A percentile compares a stretch with the other conserved stretches of the same genome.
phyloP scores from a whole-genome alignment of 352 stramenopile species.

The Pelagophyceae sp. region DNA sequence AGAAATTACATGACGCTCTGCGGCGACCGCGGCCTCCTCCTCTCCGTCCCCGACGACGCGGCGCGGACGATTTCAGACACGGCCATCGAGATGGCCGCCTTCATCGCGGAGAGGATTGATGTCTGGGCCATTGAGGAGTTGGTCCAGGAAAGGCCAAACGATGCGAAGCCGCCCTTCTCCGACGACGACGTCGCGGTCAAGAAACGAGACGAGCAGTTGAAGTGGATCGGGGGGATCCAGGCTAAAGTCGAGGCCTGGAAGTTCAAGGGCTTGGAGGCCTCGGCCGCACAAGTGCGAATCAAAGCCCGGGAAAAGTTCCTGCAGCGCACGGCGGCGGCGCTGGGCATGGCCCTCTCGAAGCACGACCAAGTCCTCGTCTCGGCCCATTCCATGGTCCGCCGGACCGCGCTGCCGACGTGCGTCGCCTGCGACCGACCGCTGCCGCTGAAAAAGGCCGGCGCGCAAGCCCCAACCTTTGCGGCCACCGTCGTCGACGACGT shows the following conservation, averaged over 20 bases:
- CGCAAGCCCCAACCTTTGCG: no score
- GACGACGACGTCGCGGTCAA: neutral
- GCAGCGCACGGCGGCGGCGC: neutral
- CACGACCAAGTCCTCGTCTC: slow-evolving; percentile 29
- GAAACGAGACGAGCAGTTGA: neutral
- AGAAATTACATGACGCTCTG: neutral
- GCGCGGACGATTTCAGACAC: neutral
- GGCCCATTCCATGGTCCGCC: neutral
- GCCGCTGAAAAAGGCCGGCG: slow-evolving; percentile 13
- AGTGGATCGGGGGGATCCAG: neutral
- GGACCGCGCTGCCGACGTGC: slow-evolving; percentile 20
- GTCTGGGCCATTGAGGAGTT: neutral
- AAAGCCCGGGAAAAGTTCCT: neutral
- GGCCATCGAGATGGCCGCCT: neutral
- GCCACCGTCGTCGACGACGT: no score
- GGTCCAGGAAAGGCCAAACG: neutral
- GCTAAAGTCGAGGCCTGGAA: neutral
- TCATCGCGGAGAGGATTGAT: neutral
- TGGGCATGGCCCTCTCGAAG: slow-evolving; percentile 23
- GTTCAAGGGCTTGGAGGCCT: neutral
- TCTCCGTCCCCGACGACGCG: neutral
- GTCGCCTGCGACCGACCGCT: slow-evolving; percentile 26
- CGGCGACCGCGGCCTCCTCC: neutral
- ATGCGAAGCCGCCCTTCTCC: neutral
- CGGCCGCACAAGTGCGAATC: neutral